These are phyloP conservation scores for Botryotinia convoluta DNA, from an alignment of 2,329 filamentous ascomycete species.

Conservation along the genomic window DNA sequence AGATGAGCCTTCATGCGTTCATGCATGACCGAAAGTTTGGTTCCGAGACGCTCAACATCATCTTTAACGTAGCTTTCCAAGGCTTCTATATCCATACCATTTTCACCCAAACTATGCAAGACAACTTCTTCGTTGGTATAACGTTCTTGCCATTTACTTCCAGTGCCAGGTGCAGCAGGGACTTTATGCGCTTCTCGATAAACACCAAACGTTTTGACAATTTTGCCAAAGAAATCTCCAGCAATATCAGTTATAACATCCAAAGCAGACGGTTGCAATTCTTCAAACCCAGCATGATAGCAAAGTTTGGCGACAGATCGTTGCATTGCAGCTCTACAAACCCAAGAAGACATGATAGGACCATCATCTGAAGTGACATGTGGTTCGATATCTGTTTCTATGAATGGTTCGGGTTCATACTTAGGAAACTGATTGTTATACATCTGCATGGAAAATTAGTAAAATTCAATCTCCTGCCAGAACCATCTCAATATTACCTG, in stretches of 20 bases:
- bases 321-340: constrained; percentile 80
- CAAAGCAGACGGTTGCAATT: constrained; percentile 90
- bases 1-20: constrained; percentile 93
- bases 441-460: constrained; percentile 48
- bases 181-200: constrained; percentile 83
- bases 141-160: constrained; percentile 55
- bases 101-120: constrained; percentile 80
- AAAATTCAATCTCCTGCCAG: constrained; percentile 21
- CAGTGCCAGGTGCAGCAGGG: constrained; percentile 45
- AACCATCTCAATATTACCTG: constrained; percentile 62
- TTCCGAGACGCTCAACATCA: constrained; percentile 81
- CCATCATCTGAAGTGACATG: constrained; percentile 87
- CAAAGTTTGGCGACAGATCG: constrained; percentile 92
- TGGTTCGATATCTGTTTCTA: constrained; percentile 82
- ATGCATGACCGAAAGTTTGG: constrained; percentile 79
- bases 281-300: constrained; percentile 94
- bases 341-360: constrained; percentile 78
- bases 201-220: constrained; percentile 73
- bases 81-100: constrained; percentile 75
- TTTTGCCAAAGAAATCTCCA: constrained; percentile 82
- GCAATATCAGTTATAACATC: constrained; percentile 89
- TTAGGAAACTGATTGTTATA: constrained; percentile 99
- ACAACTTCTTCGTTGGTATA: constrained; percentile 84
- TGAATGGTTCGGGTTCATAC: constrained; percentile 85
- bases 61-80: constrained; percentile 88